phyloP scores from a whole-genome alignment of 768 basidiomycete species.

The Leccinum uliginosum region DNA sequence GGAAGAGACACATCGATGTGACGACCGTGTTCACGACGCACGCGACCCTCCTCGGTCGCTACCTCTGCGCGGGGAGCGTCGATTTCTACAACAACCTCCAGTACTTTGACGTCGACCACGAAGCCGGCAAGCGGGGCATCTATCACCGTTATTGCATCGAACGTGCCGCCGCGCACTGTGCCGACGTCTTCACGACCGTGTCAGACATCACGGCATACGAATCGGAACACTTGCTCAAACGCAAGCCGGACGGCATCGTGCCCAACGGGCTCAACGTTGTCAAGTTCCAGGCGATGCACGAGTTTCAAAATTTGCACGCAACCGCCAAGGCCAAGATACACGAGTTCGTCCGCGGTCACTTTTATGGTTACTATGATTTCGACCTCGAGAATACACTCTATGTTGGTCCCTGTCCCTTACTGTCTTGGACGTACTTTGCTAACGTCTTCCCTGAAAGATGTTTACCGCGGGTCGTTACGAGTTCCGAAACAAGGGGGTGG shows the following conservation, averaged over 20 bases:
- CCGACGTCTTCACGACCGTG: conserved; percentile 98
- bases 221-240: conserved; percentile 90
- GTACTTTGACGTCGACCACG: conserved; percentile 99
- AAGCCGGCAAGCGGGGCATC: conserved; percentile 98
- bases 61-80: conserved; percentile 96
- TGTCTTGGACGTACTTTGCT: conserved; percentile 1
- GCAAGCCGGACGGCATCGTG: conserved; percentile 95
- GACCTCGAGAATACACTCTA: conserved; percentile 90
- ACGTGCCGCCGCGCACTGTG: conserved; percentile 88
- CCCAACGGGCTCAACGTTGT: conserved; percentile 98
- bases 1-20: conserved; percentile 96
- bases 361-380: conserved; percentile 97
- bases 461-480: conserved; percentile 99
- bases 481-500: conserved; percentile 98
- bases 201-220: conserved; percentile 99
- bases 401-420: conserved; percentile 36
- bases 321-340: conserved; percentile 96
- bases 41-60: conserved; percentile 96
- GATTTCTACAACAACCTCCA: conserved; percentile 99
- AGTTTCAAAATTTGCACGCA: conserved; percentile 95
- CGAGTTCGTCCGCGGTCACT: conserved; percentile 96
- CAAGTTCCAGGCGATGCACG: conserved; percentile 99
- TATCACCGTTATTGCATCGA: conserved; percentile 99
- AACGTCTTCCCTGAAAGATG: conserved; percentile 48
- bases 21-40: conserved; percentile 99